Base-by-base conservation (phyloP, 495 filamentous ascomycete species). In the Penicillium fimorum region DNA sequence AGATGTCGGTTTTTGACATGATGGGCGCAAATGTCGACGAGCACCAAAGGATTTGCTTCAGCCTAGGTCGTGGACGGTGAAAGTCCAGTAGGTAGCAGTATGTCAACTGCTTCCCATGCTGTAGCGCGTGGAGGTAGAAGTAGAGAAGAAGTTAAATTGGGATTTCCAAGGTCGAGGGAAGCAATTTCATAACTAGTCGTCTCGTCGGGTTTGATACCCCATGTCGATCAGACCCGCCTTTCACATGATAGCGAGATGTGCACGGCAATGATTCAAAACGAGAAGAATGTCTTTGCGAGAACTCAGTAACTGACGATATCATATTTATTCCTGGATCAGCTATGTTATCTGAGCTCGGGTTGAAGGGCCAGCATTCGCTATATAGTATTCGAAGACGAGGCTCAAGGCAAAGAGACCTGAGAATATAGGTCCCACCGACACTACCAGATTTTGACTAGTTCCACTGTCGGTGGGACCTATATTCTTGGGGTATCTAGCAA, bases 1-100 rank as follows among this genome's bases (percentile, higher is more conserved):
- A 61, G 17, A 61, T 22, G 24, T 66, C 64, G 1, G 57, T 42
- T 50, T 66, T 69, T n/a, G 64, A 62, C 68, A 68, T 69, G 37
- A 17, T 56, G 24, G 38, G 13, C 15, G 30, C 20, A 46, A 40
- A 45, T 13, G 32, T 27, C 15, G 32, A 8, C n/a, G 41, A 8
- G 12, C n/a, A 15, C 24, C 24, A 22, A 20, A 13, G 1, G 0
- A 29, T 27, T 24, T n/a, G 43, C 22, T 45, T 27, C 5, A n/a
- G 12, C 17, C 30, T 35, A 37, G n/a, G 18, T 37, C 47, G 24
- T 35, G 47, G 15, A 27, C 7, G 9, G 24, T 27, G 13, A n/a
- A 9, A 4, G 25, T 27, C 13, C n/a, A 12, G 24, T 46, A 25
- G 24, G 29, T 46, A 9, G 24, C 22, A 15, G 43, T 27, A 15